Percentiles rank a stretch among this genome's conserved stretches.
phyloP scores from a whole-genome alignment of 2,329 filamentous ascomycete genomes.

The Thermoascus crustaceus region DNA sequence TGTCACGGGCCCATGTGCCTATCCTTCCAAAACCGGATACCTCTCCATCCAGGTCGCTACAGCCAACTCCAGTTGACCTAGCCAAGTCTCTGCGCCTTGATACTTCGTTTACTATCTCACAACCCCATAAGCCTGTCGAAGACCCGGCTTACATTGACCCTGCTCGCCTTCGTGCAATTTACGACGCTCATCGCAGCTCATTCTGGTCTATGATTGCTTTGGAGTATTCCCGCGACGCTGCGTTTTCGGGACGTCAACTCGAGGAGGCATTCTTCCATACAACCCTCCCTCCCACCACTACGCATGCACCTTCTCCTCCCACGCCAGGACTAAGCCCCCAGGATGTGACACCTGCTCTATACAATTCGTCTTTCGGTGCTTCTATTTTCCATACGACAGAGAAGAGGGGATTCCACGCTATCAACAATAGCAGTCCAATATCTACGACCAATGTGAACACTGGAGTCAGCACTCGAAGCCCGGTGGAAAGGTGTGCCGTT shows the following conservation, averaged over 20 bases:
- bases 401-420: slow-evolving; percentile 11
- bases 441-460: slow-evolving; percentile 3
- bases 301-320: slow-evolving; percentile 12
- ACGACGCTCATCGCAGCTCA: slow-evolving; percentile 58
- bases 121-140: slow-evolving; percentile 31
- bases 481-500: slow-evolving; percentile 16
- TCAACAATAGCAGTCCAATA: slow-evolving; percentile 7
- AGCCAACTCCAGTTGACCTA: slow-evolving; percentile 17
- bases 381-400: slow-evolving; percentile 1
- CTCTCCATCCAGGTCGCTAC: slow-evolving; percentile 36
- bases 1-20: slow-evolving; percentile 20
- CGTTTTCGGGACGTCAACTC: slow-evolving; percentile 12
- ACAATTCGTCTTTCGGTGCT: slow-evolving; percentile 3
- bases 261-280: slow-evolving; percentile 16
- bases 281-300: slow-evolving; percentile 4
- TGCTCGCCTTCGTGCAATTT: slow-evolving; percentile 60
- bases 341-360: slow-evolving; percentile 8
- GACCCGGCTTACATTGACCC: slow-evolving; percentile 46
- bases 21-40: slow-evolving; percentile 25
- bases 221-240: slow-evolving; percentile 47
- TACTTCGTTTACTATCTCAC: slow-evolving; percentile 36
- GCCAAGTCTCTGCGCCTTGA: slow-evolving; percentile 47
- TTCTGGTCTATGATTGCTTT: slow-evolving; percentile 68
- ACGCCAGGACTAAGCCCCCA: slow-evolving; percentile 16
- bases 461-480: slow-evolving; percentile 6